Conservation (phyloP, 2,329 filamentous ascomycete genomes). For the Elsinoe batatas region DNA sequence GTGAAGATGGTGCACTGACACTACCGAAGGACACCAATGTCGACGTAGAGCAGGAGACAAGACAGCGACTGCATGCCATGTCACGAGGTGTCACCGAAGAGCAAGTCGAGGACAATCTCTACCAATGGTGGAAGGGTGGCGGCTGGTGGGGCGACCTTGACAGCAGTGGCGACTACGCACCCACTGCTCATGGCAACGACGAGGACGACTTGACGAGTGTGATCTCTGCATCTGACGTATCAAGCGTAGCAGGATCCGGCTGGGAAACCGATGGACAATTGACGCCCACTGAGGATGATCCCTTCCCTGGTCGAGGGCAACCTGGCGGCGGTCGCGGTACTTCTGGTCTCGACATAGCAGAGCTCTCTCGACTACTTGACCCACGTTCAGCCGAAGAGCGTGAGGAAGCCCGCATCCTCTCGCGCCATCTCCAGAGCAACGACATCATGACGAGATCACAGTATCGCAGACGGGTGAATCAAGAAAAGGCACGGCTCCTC, state of each 20-base stretch:
- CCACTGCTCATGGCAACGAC: conserved; percentile 35
- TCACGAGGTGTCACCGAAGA: conserved; percentile 46
- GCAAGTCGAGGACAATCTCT: conserved; percentile 63
- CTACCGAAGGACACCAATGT: conserved; percentile 54
- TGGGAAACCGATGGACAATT: conserved; percentile 45
- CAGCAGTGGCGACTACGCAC: conserved; percentile 66
- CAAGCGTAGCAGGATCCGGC: conserved; percentile 32
- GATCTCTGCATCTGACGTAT: conserved; percentile 49
- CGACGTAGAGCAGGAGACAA: conserved; percentile 73
- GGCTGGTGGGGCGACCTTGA: conserved; percentile 81
- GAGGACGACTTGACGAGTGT: conserved; percentile 65
- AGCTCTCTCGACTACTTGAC: conserved; percentile 71
- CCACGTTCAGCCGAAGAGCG: conserved; percentile 68
- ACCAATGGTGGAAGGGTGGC: conserved; percentile 73
- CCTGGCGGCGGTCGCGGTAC: conserved; percentile 25
- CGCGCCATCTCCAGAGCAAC: conserved; percentile 64
- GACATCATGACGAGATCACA: conserved; percentile 71
- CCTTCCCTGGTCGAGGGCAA: conserved; percentile 44
- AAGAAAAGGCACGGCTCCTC: conserved; percentile 60
- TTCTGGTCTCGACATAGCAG: conserved; percentile 48
- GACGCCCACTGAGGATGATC: conserved; percentile 64
- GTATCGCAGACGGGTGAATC: conserved; percentile 58
- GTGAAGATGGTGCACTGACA: conserved; percentile 43
- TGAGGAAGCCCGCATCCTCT: conserved; percentile 69
- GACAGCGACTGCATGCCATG: conserved; percentile 45